A percentile compares a stretch with the other conserved stretches of the same genome.
phyloP scores from a whole-genome alignment of 805 yeast species.

The Blastobotrys americana region DNA sequence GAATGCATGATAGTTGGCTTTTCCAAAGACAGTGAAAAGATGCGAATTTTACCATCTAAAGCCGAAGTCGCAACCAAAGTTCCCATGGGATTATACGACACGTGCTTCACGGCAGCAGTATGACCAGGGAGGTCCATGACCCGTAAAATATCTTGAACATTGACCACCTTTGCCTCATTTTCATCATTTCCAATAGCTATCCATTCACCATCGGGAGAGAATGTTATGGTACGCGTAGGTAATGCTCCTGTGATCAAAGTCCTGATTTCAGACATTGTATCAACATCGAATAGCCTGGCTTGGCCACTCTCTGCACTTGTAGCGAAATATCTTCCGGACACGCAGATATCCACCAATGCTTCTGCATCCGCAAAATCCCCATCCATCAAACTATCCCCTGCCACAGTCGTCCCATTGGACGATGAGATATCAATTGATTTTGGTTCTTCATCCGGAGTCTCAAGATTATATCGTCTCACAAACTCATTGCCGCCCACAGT shows the following conservation, averaged over 20 bases:
- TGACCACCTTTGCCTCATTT: slow-evolving; percentile 26
- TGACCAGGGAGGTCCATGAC: slow-evolving; percentile 39
- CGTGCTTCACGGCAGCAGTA: slow-evolving; percentile 40
- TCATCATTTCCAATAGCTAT: slow-evolving; percentile 33
- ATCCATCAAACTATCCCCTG: slow-evolving; percentile 6
- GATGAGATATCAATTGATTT: background rate
- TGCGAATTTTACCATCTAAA: slow-evolving; percentile 30
- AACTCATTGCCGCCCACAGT: slow-evolving; percentile 4
- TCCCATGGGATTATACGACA: slow-evolving; percentile 35
- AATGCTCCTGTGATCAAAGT: slow-evolving; percentile 25
- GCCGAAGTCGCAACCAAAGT: slow-evolving; percentile 26
- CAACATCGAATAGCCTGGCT: slow-evolving; percentile 27
- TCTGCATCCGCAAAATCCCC: background rate
- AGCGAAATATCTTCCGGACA: slow-evolving; percentile 28
- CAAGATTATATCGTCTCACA: slow-evolving; percentile 1
- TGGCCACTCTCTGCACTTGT: slow-evolving; percentile 41
- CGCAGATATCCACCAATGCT: slow-evolving; percentile 23
- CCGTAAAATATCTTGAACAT: slow-evolving; percentile 29
- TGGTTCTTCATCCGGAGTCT: background rate
- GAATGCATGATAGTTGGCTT: slow-evolving; percentile 20
- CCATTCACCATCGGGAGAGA: slow-evolving; percentile 32
- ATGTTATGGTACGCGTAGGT: slow-evolving; percentile 29
- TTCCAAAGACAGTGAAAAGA: slow-evolving; percentile 25
- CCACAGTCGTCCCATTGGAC: slow-evolving; percentile 9
- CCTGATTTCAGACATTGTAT: slow-evolving; percentile 20